Evolutionary conservation across 768 basidiomycete species (phyloP), one percentile per base, ranked within the genome.

Genomic region (Trametes punicea): DNA sequence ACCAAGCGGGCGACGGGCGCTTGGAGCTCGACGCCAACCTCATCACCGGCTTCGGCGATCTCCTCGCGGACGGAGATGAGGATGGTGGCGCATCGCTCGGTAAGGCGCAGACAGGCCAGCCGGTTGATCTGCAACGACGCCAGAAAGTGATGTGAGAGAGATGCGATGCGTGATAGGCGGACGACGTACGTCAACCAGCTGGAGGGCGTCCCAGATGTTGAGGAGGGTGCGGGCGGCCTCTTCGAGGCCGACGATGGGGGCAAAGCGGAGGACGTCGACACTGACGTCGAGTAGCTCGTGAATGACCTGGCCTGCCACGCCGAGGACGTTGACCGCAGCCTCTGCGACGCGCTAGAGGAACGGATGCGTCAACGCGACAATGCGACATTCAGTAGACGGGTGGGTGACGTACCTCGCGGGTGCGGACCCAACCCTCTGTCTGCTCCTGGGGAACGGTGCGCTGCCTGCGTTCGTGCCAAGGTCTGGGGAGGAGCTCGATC

Each of bases 1-100:
- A 79, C 74, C 4, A 88, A 69, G 45, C 75, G 79, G 7, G 60
- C 50, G 9, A 89, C 70, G 1, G 88, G 84, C 4, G 68, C 65
- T 6, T 71, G 59, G 23, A 89, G 72, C 56, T 83, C 82, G 2
- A 73, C 64, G 1, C 72, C 71, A 1, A 85, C 78, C 2, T 70
- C 61, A 48, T 74, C 71, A 0, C 84, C 85, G 0, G 84, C 83
- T 18, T 81, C 77, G 2, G 72, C 62, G 1, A 90, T 75, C 53
- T 88, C 87, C 26, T 80, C 77, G 0, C 81, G 76, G 6, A 90
- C 78, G 10, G 80, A 77, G n/a, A 83, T 70, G 2, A 90, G 74
- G 16, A 85, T 78, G 15, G 81, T 81, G 0, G 88, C 88, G 58
- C 87, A 89, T 29, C 87, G 81, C 61, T 87, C 82, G 0, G 86